phyloP scores from a whole-genome alignment of 495 filamentous ascomycete genomes.

The Annulohypoxylon moriforme region DNA sequence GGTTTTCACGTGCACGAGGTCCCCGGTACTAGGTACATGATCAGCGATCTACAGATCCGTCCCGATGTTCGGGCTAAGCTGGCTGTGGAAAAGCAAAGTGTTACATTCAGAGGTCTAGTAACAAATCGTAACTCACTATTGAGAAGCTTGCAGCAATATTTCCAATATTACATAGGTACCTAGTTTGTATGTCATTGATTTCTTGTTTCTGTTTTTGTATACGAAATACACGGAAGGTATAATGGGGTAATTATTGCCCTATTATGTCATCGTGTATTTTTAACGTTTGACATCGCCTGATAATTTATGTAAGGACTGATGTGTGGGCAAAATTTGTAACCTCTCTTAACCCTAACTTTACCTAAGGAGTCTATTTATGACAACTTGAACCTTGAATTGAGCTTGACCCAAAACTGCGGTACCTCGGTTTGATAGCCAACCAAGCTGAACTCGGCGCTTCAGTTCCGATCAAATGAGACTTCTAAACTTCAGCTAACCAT shows the following conservation, averaged over 20 bases:
- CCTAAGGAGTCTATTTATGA: not conserved
- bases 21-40: not conserved
- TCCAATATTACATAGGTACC: not conserved
- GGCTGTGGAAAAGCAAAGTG: not conserved
- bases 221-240: not conserved
- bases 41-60: constrained; percentile 32
- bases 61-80: constrained; percentile 18
- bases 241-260: not conserved
- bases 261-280: not conserved
- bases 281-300: not conserved
- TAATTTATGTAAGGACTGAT: not conserved
- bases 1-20: constrained; percentile 9
- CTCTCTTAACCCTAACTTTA: not conserved
- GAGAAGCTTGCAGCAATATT: not conserved
- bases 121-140: not conserved
- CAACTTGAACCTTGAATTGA: not conserved
- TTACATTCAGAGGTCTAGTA: not conserved
- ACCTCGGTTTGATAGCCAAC: not conserved
- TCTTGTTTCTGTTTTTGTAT: not conserved
- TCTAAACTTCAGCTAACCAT: constrained; percentile 4
- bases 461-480: not conserved
- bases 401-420: not conserved
- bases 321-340: not conserved
- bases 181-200: no score
- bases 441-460: not conserved